Base-by-base conservation (phyloP, 306 rosid genomes). In the Dicorynia guianensis region DNA sequence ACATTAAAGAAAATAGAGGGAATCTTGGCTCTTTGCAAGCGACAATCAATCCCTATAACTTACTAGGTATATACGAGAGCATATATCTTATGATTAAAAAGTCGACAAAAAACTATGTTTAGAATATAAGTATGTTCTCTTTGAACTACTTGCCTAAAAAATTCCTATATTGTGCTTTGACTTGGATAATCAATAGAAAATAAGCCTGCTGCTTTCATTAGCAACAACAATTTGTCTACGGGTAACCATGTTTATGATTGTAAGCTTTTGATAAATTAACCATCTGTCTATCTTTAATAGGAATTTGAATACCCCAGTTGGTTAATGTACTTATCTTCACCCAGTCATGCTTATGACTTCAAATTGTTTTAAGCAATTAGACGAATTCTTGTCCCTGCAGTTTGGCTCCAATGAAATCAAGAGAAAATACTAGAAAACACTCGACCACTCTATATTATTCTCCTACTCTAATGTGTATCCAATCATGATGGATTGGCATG, bases 1-100 rank as follows among this genome's bases (percentile, higher is more conserved):
- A 42, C 57, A 17, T 20, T 12, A 46, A 15, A 54, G 19, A 49
- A 69, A 53, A 56, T 42, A 71, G 9, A n/a, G 63, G 69, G 78
- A 78, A 85, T 67, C 76, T 77, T 15, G 76, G 68, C 67, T 77
- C 63, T 38, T 46, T 67, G 80, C 69, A 62, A 46, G 73, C 67
- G 72, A 68, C 69, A 71, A 64, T 38, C 50, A 84, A 77, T 73
- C 81, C 78, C 40, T 48, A 10, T 56, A 19, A 50, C 40, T 74
- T 36, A 11, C 56, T 71, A 0, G 48, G 83, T 64, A 80, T 83
- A 69, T 81, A 18, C 81, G 30, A 30, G 4, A 57, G 59, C 17
- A 55, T 76, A 64, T 80, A 39, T 83, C 20, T 14, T 61, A 34
- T 49, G 52, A 34, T 7, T 55, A 1, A 67, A 18, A 72, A 65